Evolutionary conservation across 352 stramenopile species (phyloP), one percentile per base, ranked within the genome.

Genomic region (Phytophthora pisi): DNA sequence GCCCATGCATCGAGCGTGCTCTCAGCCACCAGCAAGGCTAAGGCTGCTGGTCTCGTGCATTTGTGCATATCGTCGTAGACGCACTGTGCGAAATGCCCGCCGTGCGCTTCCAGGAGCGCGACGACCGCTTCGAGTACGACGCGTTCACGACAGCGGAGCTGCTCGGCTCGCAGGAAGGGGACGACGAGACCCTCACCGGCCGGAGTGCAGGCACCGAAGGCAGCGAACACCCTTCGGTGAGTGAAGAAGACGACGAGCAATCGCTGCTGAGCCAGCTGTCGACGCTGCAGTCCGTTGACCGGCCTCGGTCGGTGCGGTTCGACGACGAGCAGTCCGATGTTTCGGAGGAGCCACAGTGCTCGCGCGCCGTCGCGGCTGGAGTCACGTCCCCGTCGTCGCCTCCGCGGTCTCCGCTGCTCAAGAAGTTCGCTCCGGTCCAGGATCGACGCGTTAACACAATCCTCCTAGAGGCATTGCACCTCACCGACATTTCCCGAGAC

Each of bases 401-500:
- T 40, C 67, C 73, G 13, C 68, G 59, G 4, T 88, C 80, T 4
- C 81, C 82, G 1, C 61, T 88, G 30, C 70, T 84, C 8, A 88
- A 88, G 52, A 92, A 86, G 52, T 84, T 90, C 58, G 64, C 84
- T 15, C 66, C 70, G 9, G 56, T 89, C 1, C 79, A 92, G 34
- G 81, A 90, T 20, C 75, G 84, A 0, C 68, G 81, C 4, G 72
- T 88, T 11, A 88, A 90, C 57, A 81, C 74, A 30, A 69, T 89
- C 50, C 64, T 90, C 6, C 60, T 90, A 0, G 79, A 93, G 56
- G 82, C 83, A 18, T 61, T 90, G 8, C 78, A 89, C 49, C 84
- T 93, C 26, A 67, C 84, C 8, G 81, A 91, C 40, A 85, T 85
- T 34, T 84, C 83, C 0, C 70, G 76, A 24, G 78, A 88, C n/a